These are phyloP conservation scores for Nyssa sinensis DNA, from an alignment of 148 eudicot species.

Conservation along the genomic window DNA sequence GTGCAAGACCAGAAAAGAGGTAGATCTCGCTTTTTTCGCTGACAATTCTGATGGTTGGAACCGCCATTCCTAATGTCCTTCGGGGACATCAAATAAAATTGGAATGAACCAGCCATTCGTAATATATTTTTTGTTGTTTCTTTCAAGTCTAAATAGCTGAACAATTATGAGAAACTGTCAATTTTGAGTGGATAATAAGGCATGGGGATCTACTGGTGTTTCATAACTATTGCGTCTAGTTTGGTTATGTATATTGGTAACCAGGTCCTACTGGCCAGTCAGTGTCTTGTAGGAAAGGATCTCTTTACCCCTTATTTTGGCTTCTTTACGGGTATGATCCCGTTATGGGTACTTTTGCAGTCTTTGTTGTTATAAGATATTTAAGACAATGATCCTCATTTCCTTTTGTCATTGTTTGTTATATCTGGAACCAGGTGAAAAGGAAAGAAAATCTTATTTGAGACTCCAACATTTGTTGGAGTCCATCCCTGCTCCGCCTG, in stretches of 20 bases:
- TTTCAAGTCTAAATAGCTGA: background rate
- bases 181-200: constrained; percentile 2
- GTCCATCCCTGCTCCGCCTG: constrained; percentile 12
- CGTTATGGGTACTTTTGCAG: constrained; percentile 21
- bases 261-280: background rate
- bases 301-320: background rate
- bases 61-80: constrained; percentile 1
- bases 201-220: constrained; percentile 5
- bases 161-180: background rate
- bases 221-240: background rate
- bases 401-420: constrained; percentile 2
- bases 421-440: constrained; percentile 20
- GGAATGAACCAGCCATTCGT: background rate
- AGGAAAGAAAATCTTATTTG: background rate
- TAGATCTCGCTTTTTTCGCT: constrained; percentile 23
- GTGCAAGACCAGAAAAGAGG: constrained; percentile 16
- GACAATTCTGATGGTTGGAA: constrained; percentile 12
- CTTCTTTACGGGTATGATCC: background rate
- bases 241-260: background rate
- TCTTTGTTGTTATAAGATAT: constrained; percentile 3
- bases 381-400: constrained; percentile 2
- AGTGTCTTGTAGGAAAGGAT: background rate
- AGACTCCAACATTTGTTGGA: constrained; percentile 17
- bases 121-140: background rate
- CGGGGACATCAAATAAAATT: background rate